Evolutionary conservation across 495 filamentous ascomycete species (phyloP), one percentile per base, ranked within the genome.

Genomic region (Aspergillus sclerotioniger): DNA sequence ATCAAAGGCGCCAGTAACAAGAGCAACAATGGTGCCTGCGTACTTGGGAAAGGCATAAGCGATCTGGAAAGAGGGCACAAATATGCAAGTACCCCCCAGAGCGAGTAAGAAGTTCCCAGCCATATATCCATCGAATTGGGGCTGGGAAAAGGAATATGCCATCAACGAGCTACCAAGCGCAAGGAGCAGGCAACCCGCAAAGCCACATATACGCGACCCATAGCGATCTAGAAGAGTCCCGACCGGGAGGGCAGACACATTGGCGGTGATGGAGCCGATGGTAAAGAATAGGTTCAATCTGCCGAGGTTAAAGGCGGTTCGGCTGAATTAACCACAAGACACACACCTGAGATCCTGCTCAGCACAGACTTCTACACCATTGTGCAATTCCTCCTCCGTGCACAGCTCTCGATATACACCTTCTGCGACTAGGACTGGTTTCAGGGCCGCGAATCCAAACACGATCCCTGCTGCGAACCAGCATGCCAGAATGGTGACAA

Each of bases 371-470:
- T 77, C 71, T 9, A 79, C 64, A 5, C 69, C 67, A 5, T 76
- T 63, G 10, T 72, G 64, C 57, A 76, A 57, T 58, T 78, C 78
- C 9, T 80, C 63, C 5, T 69, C 58, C 0, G 76, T 76, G 60
- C 87, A 90, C 21, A 72, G 64, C 21, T 86, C 72, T 20, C 76
- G 72, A 64, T 90, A 90, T 6, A 90, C 86, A 0, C 83, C 82
- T 66, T 89, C 84, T 10, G 77, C 70, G 29, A 90, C 76, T 29
- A 90, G 66, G 2, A 90, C 79, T 0, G 87, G 88, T 62, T 90
- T 91, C 48, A 91, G 71, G 6, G 88, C 87, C 3, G 87, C 87
- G 69, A 87, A 91, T 6, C 87, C 88, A 67, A 90, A 91, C 5
- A 90, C 85, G 52, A 88, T 78, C 1, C 87, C 87, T 4, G 87